A percentile compares a stretch with the other conserved stretches of the same genome.
Conservation (phyloP, 768 basidiomycete genomes). For the Lentinus brumalis region DNA sequence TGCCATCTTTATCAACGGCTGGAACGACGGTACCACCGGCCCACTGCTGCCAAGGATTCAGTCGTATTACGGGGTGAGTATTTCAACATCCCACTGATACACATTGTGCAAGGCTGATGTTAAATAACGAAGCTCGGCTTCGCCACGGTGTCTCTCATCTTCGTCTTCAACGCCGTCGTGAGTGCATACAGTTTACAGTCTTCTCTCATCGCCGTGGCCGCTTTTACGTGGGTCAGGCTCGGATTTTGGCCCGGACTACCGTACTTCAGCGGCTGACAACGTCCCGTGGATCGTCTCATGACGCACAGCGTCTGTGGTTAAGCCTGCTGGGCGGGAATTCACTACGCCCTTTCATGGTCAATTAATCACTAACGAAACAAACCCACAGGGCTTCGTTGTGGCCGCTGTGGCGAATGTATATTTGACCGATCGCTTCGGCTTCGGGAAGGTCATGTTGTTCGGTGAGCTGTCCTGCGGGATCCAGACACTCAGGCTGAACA, state of each 20-base stretch:
- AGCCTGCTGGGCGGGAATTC: too few species aligned
- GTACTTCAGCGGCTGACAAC: too few species aligned
- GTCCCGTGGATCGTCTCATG: too few species aligned
- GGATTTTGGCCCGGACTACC: too few species aligned
- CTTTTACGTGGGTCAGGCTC: too few species aligned
- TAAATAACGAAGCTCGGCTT: constrained; percentile 42
- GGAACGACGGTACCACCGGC: constrained; percentile 78
- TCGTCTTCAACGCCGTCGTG: constrained; percentile 51
- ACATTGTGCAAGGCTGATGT: neutral
- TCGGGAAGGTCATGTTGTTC: constrained; percentile 43
- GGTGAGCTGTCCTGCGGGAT: neutral
- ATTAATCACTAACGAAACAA: too few species aligned
- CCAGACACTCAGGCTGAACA: neutral
- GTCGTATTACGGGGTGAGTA: constrained; percentile 46
- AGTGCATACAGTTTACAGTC: constrained; percentile 10
- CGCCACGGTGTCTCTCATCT: constrained; percentile 60
- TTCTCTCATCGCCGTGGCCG: too few species aligned
- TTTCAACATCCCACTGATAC: too few species aligned
- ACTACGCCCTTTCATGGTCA: too few species aligned
- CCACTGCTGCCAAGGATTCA: constrained; percentile 77
- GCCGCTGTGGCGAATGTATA: constrained; percentile 52
- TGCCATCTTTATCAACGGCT: constrained; percentile 65
- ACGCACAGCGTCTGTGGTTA: too few species aligned
- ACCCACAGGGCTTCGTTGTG: constrained; percentile 42
- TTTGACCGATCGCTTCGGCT: constrained; percentile 46